Base-by-base conservation (phyloP, 495 filamentous ascomycete species). In the Talaromyces wortmannii region DNA sequence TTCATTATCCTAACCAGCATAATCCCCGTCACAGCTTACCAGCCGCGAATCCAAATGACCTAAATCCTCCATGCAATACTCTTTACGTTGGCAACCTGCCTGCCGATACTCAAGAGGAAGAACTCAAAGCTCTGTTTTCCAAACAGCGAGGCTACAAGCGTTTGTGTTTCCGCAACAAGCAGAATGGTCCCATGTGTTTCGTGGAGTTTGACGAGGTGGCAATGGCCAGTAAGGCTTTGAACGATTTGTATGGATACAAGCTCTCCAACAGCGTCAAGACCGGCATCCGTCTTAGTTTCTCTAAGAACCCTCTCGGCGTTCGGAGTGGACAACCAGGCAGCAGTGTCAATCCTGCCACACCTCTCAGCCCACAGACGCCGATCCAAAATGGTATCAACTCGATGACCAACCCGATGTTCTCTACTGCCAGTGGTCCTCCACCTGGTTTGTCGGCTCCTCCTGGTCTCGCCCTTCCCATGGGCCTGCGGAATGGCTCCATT, bases 181-280 rank as follows among this genome's bases (percentile, higher is more conserved):
- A 92, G 59, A 96, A 97, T 63, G 95, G 95, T 0, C 94, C 95
- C 11, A 97, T 97, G 95, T 97, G 94, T 63, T 97, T 97, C 63
- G 94, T 98, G 43, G 95, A 98, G 68, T 98, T 97, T 65, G 94
- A 97, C 61, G 92, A 98, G 65, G 83, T 96, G 44, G 86, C 87
- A 18, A 94, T 91, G 64, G 94, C 94, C 7, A 97, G 94, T 54
- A 95, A 95, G 66, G 87, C 92, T 0, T 78, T 97, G 7, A 89
- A 92, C 60, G 91, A 97, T 55, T 78, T 97, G 15, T 97, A 97
- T 60, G 94, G 94, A 0, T 84, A 88, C 52, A 83, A 82, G 18
- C 80, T 98, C 44, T 90, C 90, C 64, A 97, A 97, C 69, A 94
- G 89, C 67, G 82, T 91, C 65, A 97, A 96, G 65, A 95, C 94